Evolutionary conservation across 2,329 filamentous ascomycete species (phyloP).

Genomic region (Colletotrichum tabaci): DNA sequence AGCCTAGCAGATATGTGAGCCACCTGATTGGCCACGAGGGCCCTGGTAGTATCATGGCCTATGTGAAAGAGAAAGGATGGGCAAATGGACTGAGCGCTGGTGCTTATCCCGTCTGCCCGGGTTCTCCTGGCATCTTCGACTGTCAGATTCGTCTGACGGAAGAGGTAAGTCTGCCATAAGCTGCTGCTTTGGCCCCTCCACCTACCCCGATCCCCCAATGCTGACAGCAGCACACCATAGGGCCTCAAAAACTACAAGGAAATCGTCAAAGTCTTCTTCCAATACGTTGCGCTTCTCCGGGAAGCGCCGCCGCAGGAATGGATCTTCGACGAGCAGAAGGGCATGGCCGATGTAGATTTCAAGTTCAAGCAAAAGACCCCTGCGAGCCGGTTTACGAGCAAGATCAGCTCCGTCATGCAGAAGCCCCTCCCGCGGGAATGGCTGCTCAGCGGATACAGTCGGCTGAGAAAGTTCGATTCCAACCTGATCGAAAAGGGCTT

Average conservation of each 20-base stretch:
- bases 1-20: slow-evolving; percentile 88
- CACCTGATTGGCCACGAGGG: slow-evolving; percentile 95
- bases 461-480: slow-evolving; percentile 85
- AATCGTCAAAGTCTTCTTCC: slow-evolving; percentile 87
- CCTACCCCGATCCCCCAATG: background rate
- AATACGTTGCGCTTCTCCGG: slow-evolving; percentile 90
- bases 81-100: slow-evolving; percentile 87
- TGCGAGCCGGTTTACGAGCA: slow-evolving; percentile 90
- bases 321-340: slow-evolving; percentile 94
- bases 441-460: slow-evolving; percentile 84
- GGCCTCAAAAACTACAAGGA: slow-evolving; percentile 85
- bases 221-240: slow-evolving; percentile 49
- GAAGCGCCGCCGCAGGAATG: slow-evolving; percentile 88
- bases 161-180: slow-evolving; percentile 68
- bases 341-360: slow-evolving; percentile 93
- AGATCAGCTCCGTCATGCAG: slow-evolving; percentile 90
- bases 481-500: slow-evolving; percentile 82
- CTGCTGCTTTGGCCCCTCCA: background rate
- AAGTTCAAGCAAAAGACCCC: slow-evolving; percentile 94
- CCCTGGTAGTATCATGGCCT: slow-evolving; percentile 90
- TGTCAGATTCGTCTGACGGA: slow-evolving; percentile 86
- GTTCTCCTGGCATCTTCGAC: slow-evolving; percentile 82
- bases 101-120: slow-evolving; percentile 82
- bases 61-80: slow-evolving; percentile 92
- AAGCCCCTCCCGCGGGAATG: slow-evolving; percentile 88